Evolutionary conservation across 192 early-diverging fungal species (phyloP), one percentile per base, ranked within the genome.

Genomic region (Coemansia sp.): DNA sequence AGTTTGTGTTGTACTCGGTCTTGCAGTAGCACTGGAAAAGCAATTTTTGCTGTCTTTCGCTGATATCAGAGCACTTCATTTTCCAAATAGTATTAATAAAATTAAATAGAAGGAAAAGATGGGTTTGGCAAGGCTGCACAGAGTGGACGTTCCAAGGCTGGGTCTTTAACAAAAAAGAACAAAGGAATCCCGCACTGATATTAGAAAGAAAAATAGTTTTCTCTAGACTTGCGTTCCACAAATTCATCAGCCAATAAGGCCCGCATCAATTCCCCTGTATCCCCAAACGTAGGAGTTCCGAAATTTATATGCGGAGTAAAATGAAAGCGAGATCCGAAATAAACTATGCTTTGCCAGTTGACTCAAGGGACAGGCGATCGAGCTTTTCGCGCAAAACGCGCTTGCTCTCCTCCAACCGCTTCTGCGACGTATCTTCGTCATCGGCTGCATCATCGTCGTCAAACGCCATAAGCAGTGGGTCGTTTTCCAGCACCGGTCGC

Each of bases 401-500:
- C 55, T 81, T 81, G 60, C 63, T 62, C n/a, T 72, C 73, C 48
- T 75, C 78, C 38, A 75, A 43, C 3, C 58, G 53, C 45, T 54
- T 64, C 47, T 64, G 69, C 55, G 73, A 63, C 38, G 32, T 43
- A 8, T 69, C 66, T 56, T 81, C 78, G 43, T 75, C 78, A 10
- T 38, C 65, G 29, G 41, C 64, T 32, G 27, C 50, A n/a, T 65
- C 72, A 2, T 87, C 86, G n/a, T 86, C 86, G 29, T 82, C 85
- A 27, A 85, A 85, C 27, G 75, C 87, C 70, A 88, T 91, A 64
- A 97, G 66, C 22, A 97, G 72, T 10, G 93, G 95, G 66, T 97
- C 95, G 64, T 87, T 88, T 32, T 93, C 92, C 60, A 91, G 83
- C n/a, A 82, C 87, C 0, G 95, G 95, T 50, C 92, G 77, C 61